Evolutionary conservation across 306 rosid species (phyloP), one percentile per base, ranked within the genome.

Genomic region (Erythrophleum fordii): DNA sequence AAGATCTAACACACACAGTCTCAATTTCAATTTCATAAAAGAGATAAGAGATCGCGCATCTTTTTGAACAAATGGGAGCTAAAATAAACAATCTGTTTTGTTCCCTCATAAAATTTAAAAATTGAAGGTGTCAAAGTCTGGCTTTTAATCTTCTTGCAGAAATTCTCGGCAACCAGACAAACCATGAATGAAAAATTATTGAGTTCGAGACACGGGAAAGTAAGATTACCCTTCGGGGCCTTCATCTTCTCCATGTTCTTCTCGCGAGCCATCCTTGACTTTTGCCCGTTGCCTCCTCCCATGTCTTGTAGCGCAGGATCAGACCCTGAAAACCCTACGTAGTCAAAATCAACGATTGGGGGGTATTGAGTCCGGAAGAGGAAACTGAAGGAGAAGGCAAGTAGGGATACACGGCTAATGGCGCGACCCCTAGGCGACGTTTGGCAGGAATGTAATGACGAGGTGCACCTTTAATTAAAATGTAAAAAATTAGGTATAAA

Each of bases 241-340:
- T 84, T 92, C 69, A 64, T 81, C 84, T 94, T 94, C 87, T 92
- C 97, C 85, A 89, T 25, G 85, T 94, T 92, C 79, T 76, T 90
- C 90, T 94, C 96, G 26, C 97, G 97, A 35, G 98, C 98, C 90
- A 84, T 92, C 87, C 87, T 92, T 41, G 98, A 37, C 85, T 94
- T 94, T 56, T 94, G 98, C 2, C 81, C 94, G 75, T 94, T 94
- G 87, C 98, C 98, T 84, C 97, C 97, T 51, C 98, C 98, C 98
- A 94, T 90, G 81, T 23, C 85, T 48, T 74, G 59, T 2, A 28
- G 77, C 68, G 66, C 20, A 49, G 73, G 74, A 74, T 8, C 80
- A 75, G 81, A 80, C 69, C 81, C 89, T 39, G 70, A 77, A 65
- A 91, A 86, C 92, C 95, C 95, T 89, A 92, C 80, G 20, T 75